phyloP scores from a whole-genome alignment of 805 yeast species.

The Citeromyces nyonsensis region DNA sequence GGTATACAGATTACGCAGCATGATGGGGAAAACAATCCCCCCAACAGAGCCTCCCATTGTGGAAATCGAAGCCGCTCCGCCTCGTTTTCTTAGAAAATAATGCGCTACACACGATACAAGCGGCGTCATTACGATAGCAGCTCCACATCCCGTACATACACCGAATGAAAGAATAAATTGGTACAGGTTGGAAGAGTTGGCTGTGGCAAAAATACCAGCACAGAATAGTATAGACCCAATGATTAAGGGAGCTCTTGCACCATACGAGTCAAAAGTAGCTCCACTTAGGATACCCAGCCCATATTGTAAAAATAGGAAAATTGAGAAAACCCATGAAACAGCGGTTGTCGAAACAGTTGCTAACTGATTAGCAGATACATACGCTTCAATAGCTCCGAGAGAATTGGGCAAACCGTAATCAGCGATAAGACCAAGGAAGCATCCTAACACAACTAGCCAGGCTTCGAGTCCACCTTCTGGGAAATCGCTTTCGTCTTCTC shows the following conservation, averaged over 20 bases:
- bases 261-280: slow-evolving; percentile 38
- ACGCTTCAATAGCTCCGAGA: slow-evolving; percentile 48
- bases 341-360: slow-evolving; percentile 24
- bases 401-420: slow-evolving; percentile 42
- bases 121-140: slow-evolving; percentile 26
- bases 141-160: slow-evolving; percentile 21
- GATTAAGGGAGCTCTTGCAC: slow-evolving; percentile 25
- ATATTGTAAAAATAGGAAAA: slow-evolving; percentile 32
- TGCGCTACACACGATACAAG: slow-evolving; percentile 27
- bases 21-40: slow-evolving; percentile 44
- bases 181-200: slow-evolving; percentile 20
- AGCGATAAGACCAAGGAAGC: slow-evolving; percentile 38
- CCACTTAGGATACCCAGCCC: slow-evolving; percentile 36
- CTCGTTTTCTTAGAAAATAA: slow-evolving; percentile 25
- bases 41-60: slow-evolving; percentile 51
- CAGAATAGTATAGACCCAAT: slow-evolving; percentile 24
- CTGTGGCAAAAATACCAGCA: slow-evolving; percentile 33
- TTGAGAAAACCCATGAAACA: slow-evolving; percentile 52
- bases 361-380: slow-evolving; percentile 40
- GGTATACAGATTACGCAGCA: slow-evolving; percentile 26
- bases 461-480: slow-evolving; percentile 53
- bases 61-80: slow-evolving; percentile 14
- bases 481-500: slow-evolving; percentile 11
- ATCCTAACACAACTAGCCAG: slow-evolving; percentile 39
- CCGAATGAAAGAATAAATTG: slow-evolving; percentile 25